phyloP scores from a whole-genome alignment of 2,329 filamentous ascomycete genomes.

The Leptosphaerulina australis region DNA sequence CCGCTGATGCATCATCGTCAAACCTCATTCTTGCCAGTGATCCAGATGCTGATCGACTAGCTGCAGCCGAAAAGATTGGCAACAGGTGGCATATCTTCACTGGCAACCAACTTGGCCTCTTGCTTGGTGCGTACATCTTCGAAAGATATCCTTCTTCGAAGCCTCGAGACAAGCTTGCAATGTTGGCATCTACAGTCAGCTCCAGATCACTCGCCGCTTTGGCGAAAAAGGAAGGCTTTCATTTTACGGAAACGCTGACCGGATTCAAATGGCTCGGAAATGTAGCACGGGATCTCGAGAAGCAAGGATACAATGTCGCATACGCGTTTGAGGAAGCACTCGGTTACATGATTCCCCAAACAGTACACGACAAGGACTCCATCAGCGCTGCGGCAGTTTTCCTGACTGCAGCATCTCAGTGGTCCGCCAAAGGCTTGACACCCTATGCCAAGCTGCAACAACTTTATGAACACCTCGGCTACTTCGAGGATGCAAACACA shows the following conservation, averaged over 20 bases:
- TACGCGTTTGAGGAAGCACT: conserved; percentile 71
- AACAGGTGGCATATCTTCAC: conserved; percentile 66
- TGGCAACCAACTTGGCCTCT: conserved; percentile 68
- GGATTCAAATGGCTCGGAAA: conserved; percentile 74
- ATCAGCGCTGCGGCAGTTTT: conserved; percentile 66
- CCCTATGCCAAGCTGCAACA: conserved; percentile 63
- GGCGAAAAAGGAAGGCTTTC: conserved; percentile 60
- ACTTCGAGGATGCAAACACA: conserved; percentile 67
- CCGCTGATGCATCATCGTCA: conserved; percentile 58
- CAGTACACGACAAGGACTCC: conserved; percentile 70
- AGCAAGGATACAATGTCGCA: conserved; percentile 56
- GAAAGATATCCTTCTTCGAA: conserved; percentile 52
- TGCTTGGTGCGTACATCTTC: conserved; percentile 64
- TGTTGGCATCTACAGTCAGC: conserved; percentile 68
- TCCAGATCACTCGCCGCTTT: conserved; percentile 67
- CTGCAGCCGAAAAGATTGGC: conserved; percentile 63
- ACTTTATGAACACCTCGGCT: conserved; percentile 63
- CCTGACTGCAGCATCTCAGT: conserved; percentile 60
- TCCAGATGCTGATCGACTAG: conserved; percentile 69
- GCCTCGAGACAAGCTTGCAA: conserved; percentile 54
- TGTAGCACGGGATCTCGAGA: conserved; percentile 58
- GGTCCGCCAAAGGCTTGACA: conserved; percentile 60
- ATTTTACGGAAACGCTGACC: conserved; percentile 66
- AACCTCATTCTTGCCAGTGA: conserved; percentile 66
- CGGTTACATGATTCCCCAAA: conserved; percentile 68